These are phyloP conservation scores for Aureobasidium mangrovei DNA, from an alignment of 2,329 filamentous ascomycete species.

Conservation along the genomic window DNA sequence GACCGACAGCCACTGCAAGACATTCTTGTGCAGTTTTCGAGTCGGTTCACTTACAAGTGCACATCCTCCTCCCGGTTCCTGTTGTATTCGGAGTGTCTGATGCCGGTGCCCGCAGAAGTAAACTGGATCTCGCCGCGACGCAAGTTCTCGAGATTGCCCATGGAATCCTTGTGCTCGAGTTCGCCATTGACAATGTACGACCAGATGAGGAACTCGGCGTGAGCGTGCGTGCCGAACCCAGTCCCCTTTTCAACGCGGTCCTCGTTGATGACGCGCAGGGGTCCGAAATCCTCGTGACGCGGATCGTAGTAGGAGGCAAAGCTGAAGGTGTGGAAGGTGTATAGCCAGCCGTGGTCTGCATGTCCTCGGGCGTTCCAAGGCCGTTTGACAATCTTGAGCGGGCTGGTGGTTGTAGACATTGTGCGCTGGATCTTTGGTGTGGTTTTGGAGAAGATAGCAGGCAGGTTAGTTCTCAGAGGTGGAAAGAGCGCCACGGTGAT, in stretches of 20 bases:
- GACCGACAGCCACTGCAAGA: background rate
- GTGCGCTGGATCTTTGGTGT: constrained; percentile 15
- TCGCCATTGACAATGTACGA: constrained; percentile 78
- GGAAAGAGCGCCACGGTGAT: constrained; percentile 39
- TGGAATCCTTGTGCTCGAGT: constrained; percentile 78
- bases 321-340: constrained; percentile 78
- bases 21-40: too few relatives aligned
- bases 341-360: constrained; percentile 77
- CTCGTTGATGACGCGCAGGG: constrained; percentile 79
- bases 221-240: constrained; percentile 78
- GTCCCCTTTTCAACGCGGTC: constrained; percentile 66
- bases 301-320: constrained; percentile 68
- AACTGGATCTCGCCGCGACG: constrained; percentile 79
- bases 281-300: constrained; percentile 59
- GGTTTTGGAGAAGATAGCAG: constrained; percentile 27
- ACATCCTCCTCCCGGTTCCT: constrained; percentile 61
- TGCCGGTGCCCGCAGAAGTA: constrained; percentile 72
- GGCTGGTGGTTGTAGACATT: constrained; percentile 16
- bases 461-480: constrained; percentile 30
- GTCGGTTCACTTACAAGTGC: constrained; percentile 35
- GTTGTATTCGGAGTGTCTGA: constrained; percentile 77
- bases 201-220: constrained; percentile 85
- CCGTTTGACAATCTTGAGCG: constrained; percentile 59
- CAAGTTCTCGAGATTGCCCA: constrained; percentile 64
- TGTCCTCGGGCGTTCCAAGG: constrained; percentile 65